Evolutionary conservation across 2,329 filamentous ascomycete genomes (phyloP), one percentile per base, ranked within the genome.

Genomic region (Cytospora leucostoma): DNA sequence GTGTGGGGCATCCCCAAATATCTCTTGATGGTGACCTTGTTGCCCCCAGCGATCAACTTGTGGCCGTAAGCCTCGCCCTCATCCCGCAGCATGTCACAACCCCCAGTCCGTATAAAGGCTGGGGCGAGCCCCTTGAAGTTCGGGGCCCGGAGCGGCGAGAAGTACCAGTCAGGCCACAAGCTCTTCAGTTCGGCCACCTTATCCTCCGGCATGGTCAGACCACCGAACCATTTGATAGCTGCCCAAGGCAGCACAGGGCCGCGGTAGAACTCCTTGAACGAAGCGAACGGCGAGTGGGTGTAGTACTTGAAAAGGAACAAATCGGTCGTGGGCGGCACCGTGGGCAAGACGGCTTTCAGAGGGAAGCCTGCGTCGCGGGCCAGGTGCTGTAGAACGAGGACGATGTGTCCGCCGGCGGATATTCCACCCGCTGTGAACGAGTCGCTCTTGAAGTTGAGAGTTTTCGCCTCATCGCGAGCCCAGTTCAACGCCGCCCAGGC

Each of bases 41-140:
- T 73, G 3, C 77, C 77, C 2, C 69, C 71, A 38, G 74, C 72
- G 1, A 75, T 68, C 51, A 79, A 62, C 62, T 73, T 76, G 64
- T 68, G 70, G 1, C 71, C 76, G 66, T 78, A 78, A 0, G 74
- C 74, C 67, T 78, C 76, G 0, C 76, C 77, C 64, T 78, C 77
- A 62, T 79, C 77, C 3, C 77, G 67, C 56, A 78, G 52, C 2
- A 75, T 74, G 64, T 79, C 77, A 57, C 71, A 72, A 68, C 74
- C 74, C 7, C 56, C 75, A 1, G 73, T 77, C 40, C 72, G 67
- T 51, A 75, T 69, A 27, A 73, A 74, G 3, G 73, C 73, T 37
- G 76, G 73, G 57, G 70, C 75, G 13, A 74, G 66, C 8, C 69
- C 73, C 55, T 37, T 66, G 70, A 71, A 75, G 65, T 75, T 71